Evolutionary conservation across 768 basidiomycete species (phyloP), one percentile per base, ranked within the genome.

Genomic region (Myochromella boudieri): DNA sequence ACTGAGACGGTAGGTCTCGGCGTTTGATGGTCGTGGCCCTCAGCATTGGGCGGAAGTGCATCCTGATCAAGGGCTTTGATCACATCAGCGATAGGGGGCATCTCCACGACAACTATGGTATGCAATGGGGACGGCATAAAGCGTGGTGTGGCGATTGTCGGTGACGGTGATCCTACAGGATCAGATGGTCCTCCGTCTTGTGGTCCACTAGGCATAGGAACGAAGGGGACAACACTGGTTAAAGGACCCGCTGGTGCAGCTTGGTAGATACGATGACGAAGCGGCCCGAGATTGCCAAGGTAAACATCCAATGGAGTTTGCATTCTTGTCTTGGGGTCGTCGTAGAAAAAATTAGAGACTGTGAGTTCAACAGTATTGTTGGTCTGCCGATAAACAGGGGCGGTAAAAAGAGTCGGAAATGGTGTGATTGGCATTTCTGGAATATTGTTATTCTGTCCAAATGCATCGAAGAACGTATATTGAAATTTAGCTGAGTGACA

Each of bases 401-500:
- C 75, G 7, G 85, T 86, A 61, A 92, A 87, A 12, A 95, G 68
- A 4, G 87, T 90, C 0, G 94, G 94, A 67, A 94, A 90, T 1
- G 94, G 92, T 0, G 93, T 93, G 54, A 97, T 88, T 18, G 90
- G 84, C 58, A 81, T 71, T 49, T 84, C 82, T 39, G 91, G 87
- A 59, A 89, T 82, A 41, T 72, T 81, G 59, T 77, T 85, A 60
- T 84, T 90, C 56, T 88, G 82, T 11, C 87, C 87, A 63, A 89
- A 85, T 4, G 89, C 88, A 58, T 94, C 90, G 62, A 95, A 94
- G 65, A 95, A 95, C 14, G 91, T 92, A 64, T 94, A 95, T 59
- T 93, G 89, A 67, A 93, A 94, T 67, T 93, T 92, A 44, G 91
- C 91, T 93, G 56, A n/a, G n/a, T n/a, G n/a, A n/a, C n/a, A 15